Conservation (phyloP, 1,284 basidiomycete genomes). For the Ganoderma meredithae region DNA sequence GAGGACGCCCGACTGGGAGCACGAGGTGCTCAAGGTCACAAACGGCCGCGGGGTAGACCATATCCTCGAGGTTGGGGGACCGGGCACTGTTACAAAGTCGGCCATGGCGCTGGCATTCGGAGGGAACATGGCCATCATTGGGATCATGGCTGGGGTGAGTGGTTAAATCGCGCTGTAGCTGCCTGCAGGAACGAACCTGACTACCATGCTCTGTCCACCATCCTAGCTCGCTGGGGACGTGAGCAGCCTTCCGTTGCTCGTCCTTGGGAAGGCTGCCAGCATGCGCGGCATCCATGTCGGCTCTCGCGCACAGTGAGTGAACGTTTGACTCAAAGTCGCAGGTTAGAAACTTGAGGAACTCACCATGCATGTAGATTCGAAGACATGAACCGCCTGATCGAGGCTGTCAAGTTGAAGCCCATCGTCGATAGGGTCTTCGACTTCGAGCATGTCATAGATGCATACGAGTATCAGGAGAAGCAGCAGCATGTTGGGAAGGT, state of each 20-base stretch:
- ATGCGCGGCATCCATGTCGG: neutral
- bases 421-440: conserved; percentile 50
- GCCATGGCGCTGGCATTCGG: conserved; percentile 44
- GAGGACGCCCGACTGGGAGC: conserved; percentile 50
- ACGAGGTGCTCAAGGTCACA: conserved; percentile 43
- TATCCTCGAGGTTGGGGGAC: conserved; percentile 52
- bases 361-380: conserved; percentile 39
- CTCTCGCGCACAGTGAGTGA: neutral
- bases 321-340: neutral
- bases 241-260: conserved; percentile 15
- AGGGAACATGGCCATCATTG: conserved; percentile 50
- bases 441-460: conserved; percentile 48
- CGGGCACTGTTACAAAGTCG: conserved; percentile 49
- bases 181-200: neutral
- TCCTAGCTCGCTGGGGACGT: conserved; percentile 13
- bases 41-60: conserved; percentile 51
- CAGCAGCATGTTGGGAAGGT: conserved; percentile 44
- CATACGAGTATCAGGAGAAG: conserved; percentile 46
- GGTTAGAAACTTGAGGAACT: neutral
- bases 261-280: conserved; percentile 43
- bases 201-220: neutral
- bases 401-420: conserved; percentile 43
- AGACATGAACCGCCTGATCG: conserved; percentile 47
- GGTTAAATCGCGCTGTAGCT: too few species aligned
- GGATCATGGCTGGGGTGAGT: conserved; percentile 44